Conservation (phyloP, 164 flowering plant species). For the Vitis rotundifolia region DNA sequence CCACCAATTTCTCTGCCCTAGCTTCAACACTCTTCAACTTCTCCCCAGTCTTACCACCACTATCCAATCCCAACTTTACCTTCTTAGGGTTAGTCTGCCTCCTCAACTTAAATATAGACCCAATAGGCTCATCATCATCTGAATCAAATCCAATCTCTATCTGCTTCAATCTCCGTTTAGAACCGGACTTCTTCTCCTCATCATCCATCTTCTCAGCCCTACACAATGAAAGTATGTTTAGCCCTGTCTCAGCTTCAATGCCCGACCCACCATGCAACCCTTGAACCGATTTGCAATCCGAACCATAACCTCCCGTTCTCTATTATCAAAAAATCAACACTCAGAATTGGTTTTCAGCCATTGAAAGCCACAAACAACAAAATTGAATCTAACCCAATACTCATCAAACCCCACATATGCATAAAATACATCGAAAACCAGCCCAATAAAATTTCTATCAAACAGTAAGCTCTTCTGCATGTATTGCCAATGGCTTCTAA, state of each 20-base stretch:
- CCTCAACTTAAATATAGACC: conserved; percentile 53
- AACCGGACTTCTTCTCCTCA: conserved; percentile 36
- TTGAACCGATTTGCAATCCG: conserved; percentile 9
- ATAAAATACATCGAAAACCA: background rate
- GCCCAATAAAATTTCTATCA: background rate
- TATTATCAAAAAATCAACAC: conserved; percentile 16
- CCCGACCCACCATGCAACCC: conserved; percentile 23
- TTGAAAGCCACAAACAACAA: conserved; percentile 7
- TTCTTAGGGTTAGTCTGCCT: conserved; percentile 43
- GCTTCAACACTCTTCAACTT: conserved; percentile 15
- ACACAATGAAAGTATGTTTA: conserved; percentile 3
- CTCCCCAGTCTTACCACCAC: conserved; percentile 18
- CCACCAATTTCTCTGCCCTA: conserved; percentile 25
- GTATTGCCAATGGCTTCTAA: conserved; percentile 7
- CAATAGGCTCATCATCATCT: conserved; percentile 68
- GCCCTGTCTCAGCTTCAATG: conserved; percentile 31
- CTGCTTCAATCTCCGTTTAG: conserved; percentile 35
- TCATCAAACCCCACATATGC: conserved; percentile 1
- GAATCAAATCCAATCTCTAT: conserved; percentile 34
- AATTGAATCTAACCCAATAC: conserved; percentile 3
- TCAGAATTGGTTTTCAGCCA: conserved; percentile 27
- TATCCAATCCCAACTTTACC: conserved; percentile 38
- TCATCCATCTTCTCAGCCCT: conserved; percentile 41
- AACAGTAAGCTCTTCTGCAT: conserved; percentile 8
- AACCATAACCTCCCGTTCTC: conserved; percentile 27